Evolutionary conservation across 352 stramenopile genomes (phyloP), one percentile per base, ranked within the genome.

Genomic region (Phytophthora uliginosa): DNA sequence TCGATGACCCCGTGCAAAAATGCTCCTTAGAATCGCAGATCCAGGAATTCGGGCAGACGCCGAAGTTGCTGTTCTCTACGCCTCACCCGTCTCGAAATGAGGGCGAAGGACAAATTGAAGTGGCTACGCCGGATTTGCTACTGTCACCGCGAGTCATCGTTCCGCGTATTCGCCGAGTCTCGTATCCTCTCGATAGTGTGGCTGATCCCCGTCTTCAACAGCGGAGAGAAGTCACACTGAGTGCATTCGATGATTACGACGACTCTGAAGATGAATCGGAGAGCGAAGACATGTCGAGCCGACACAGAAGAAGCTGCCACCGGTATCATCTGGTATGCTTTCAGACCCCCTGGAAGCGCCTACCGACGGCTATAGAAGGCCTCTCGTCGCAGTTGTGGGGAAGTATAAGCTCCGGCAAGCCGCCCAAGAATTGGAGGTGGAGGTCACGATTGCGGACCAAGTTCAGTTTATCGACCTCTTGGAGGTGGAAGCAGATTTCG

Each of bases 1-100:
- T 97, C 24, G 84, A 88, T 3, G 95, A 99, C 75, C 88, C 88
- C 4, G 75, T 99, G 33, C 86, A 99, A 72, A 89, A 95, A 66
- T 91, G 94, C 60, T 98, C 97, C 7, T 92, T 98, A 6, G 91
- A 98, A 70, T 86, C 86, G 1, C 95, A 98, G 73, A 98, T 99
- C 59, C 90, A 97, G 71, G 91, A 98, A 60, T 98, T 98, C 72
- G 93, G 93, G 0, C 93, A 98, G 68, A 98, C 92, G 5, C 93
- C 93, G 15, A 95, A 86, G 63, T 69, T 88, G 20, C 66, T 97
- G 3, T 97, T 97, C 63, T 81, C 79, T 26, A 89, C 81, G 33
- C 76, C 88, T 3, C 90, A 97, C 66, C 90, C 90, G 17, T 81
- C 71, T 38, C 71, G 83, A 58, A 86, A 79, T 38, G 82, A 84